phyloP scores from a whole-genome alignment of 345 rosid genomes.

The Sisymbrium altissimum region DNA sequence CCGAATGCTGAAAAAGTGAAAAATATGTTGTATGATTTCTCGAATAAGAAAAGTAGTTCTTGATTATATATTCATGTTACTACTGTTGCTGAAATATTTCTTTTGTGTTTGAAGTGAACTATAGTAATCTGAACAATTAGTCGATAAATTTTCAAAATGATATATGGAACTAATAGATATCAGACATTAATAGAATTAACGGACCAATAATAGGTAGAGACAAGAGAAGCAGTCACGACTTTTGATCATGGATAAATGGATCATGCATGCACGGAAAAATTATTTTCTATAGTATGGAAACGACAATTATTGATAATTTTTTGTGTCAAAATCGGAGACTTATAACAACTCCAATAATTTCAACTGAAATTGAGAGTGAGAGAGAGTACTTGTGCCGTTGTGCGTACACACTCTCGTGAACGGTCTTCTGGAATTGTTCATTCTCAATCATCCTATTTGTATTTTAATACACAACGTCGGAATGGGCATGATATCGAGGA shows the following conservation, averaged over 20 bases:
- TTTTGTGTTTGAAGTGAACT: too few species aligned
- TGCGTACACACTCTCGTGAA: neutral
- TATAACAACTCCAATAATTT: constrained; percentile 6
- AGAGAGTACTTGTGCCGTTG: neutral
- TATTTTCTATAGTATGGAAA: neutral
- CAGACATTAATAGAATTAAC: too few species aligned
- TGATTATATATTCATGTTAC: too few species aligned
- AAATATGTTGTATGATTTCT: too few species aligned
- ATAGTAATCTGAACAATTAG: too few species aligned
- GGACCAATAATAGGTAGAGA: neutral
- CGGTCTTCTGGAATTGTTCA: neutral
- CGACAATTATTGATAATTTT: neutral
- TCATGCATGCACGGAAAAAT: too few species aligned
- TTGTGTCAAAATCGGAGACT: neutral
- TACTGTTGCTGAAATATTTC: too few species aligned
- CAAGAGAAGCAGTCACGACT: too few species aligned
- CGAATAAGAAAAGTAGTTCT: too few species aligned
- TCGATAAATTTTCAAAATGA: too few species aligned
- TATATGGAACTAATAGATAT: neutral
- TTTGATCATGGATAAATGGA: too few species aligned
- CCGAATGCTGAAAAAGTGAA: too few species aligned
- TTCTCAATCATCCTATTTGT: neutral
- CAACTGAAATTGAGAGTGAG: neutral
- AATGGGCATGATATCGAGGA: neutral
- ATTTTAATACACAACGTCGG: neutral